Percentiles rank a stretch among this genome's conserved stretches.
Evolutionary conservation across 768 basidiomycete species (phyloP).

Genomic region (Tylopilus balloui): DNA sequence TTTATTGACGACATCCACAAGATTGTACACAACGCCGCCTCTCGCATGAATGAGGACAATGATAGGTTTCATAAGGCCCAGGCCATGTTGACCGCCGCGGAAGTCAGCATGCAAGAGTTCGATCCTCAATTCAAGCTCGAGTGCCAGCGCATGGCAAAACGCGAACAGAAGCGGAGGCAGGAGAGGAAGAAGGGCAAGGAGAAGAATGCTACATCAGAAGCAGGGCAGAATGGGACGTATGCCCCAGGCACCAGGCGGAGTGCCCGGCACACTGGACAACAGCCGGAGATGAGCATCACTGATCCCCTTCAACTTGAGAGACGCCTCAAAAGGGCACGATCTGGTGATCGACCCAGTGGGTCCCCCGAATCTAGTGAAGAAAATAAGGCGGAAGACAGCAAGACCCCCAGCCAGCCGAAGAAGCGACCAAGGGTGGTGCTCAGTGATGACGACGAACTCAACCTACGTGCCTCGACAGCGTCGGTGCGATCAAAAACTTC

Average conservation of each 20-base stretch:
- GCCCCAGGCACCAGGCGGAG: slow-evolving; percentile 62
- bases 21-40: slow-evolving; percentile 71
- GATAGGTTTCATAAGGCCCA: slow-evolving; percentile 81
- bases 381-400: slow-evolving; percentile 38
- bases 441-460: slow-evolving; percentile 47
- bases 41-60: slow-evolving; percentile 54
- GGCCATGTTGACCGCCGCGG: slow-evolving; percentile 81
- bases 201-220: slow-evolving; percentile 18
- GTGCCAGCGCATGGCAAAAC: slow-evolving; percentile 81
- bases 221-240: slow-evolving; percentile 30
- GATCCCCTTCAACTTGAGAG: slow-evolving; percentile 75
- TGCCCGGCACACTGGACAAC: slow-evolving; percentile 66
- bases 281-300: slow-evolving; percentile 67
- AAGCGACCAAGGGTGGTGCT: slow-evolving; percentile 43
- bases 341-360: slow-evolving; percentile 50
- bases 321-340: slow-evolving; percentile 65
- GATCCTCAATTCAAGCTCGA: slow-evolving; percentile 74
- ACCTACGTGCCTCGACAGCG: slow-evolving; percentile 30
- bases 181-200: slow-evolving; percentile 42
- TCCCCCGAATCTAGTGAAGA: slow-evolving; percentile 46
- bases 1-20: slow-evolving; percentile 82
- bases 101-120: slow-evolving; percentile 84
- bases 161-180: slow-evolving; percentile 64
- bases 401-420: slow-evolving; percentile 44
- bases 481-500: slow-evolving; percentile 34